phyloP scores from a whole-genome alignment of 257 asterid genomes.

The Rehmannia glutinosa region DNA sequence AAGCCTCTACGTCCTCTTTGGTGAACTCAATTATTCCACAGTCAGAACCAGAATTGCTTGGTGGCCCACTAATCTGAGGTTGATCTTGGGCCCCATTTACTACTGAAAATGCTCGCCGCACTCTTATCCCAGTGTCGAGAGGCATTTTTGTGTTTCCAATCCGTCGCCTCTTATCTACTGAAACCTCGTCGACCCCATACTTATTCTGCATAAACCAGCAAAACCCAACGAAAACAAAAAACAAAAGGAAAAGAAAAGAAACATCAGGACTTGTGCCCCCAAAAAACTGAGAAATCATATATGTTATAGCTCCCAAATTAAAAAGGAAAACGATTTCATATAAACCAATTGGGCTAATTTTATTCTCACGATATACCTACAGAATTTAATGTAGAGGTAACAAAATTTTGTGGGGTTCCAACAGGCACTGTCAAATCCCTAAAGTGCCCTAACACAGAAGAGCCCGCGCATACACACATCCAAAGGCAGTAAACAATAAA shows the following conservation, averaged over 20 bases:
- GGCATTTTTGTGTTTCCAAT: slow-evolving; percentile 57
- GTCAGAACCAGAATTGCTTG: slow-evolving; percentile 65
- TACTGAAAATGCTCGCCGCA: slow-evolving; percentile 67
- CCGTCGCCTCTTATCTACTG: slow-evolving; percentile 66
- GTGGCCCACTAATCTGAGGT: slow-evolving; percentile 52
- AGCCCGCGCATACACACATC: neutral
- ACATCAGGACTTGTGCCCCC: neutral
- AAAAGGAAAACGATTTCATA: neutral
- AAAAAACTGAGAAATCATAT: neutral
- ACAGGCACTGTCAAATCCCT: neutral
- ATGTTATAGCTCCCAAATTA: neutral
- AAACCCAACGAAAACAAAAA: neutral
- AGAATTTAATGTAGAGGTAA: neutral
- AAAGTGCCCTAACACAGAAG: neutral
- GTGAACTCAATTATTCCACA: slow-evolving; percentile 50
- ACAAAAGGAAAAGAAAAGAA: slow-evolving; percentile 12
- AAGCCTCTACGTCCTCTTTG: slow-evolving; percentile 62
- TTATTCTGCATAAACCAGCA: slow-evolving; percentile 43
- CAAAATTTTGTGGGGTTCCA: neutral
- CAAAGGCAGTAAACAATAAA: neutral
- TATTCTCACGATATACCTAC: neutral
- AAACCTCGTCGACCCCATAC: slow-evolving; percentile 42
- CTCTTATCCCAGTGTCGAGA: slow-evolving; percentile 37
- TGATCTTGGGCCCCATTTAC: slow-evolving; percentile 75
- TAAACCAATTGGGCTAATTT: neutral